Conservation (phyloP, 345 rosid species). For the Capsella bursapastoris region DNA sequence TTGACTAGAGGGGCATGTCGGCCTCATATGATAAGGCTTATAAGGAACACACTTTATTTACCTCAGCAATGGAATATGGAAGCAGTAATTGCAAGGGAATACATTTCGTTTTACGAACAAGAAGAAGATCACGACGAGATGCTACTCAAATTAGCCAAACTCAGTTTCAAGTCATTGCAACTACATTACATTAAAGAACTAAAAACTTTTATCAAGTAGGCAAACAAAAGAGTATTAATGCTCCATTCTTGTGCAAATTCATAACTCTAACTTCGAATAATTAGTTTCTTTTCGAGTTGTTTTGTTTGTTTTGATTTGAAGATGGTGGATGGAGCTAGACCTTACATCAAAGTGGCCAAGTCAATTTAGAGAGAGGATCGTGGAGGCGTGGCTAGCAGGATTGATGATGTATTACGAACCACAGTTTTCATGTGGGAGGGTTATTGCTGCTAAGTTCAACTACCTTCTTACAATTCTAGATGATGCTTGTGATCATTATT, state of each 20-base stretch:
- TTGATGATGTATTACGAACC: slow-evolving; percentile 24
- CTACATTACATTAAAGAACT: slow-evolving; percentile 30
- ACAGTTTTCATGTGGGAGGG: slow-evolving; percentile 28
- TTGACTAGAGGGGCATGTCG: no score
- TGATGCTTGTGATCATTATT: slow-evolving; percentile 22
- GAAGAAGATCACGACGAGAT: slow-evolving; percentile 21
- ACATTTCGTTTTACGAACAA: slow-evolving; percentile 22
- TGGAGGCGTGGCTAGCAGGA: slow-evolving; percentile 21
- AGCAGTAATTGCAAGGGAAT: slow-evolving; percentile 19
- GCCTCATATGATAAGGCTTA: slow-evolving; percentile 27
- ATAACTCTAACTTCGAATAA: no score
- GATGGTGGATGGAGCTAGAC: slow-evolving; percentile 25
- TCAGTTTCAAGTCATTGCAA: slow-evolving; percentile 27
- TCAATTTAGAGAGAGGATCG: slow-evolving; percentile 23
- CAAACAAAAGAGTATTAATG: no score
- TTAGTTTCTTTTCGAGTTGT: no score
- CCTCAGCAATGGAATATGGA: slow-evolving; percentile 34
- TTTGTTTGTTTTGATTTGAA: not conserved
- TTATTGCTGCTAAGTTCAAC: slow-evolving; percentile 18
- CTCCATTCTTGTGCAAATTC: no score
- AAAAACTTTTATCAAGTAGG: slow-evolving; percentile 2
- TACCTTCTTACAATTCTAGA: slow-evolving; percentile 26
- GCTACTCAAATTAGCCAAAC: slow-evolving; percentile 28
- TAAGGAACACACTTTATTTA: slow-evolving; percentile 7
- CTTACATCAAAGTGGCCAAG: slow-evolving; percentile 22